Evolutionary conservation across 257 asterid genomes (phyloP).

Genomic region (Ocimum tenuiflorum): DNA sequence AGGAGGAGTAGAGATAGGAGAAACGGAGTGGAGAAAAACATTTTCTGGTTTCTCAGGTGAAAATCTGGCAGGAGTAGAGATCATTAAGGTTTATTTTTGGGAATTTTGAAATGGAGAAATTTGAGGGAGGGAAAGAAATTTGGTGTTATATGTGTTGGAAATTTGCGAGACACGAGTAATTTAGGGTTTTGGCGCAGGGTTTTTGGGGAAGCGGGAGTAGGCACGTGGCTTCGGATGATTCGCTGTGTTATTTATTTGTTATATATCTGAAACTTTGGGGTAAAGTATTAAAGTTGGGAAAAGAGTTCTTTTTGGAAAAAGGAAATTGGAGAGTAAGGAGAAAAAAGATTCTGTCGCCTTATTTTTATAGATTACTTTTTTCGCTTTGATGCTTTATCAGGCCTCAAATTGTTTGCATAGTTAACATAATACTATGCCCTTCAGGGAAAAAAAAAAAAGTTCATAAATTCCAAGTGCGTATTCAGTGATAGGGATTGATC

Average conservation of each 20-base stretch:
- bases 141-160: too few species aligned
- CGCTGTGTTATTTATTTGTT: background rate
- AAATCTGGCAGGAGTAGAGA: slow-evolving; percentile 21
- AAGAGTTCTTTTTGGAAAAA: too few species aligned
- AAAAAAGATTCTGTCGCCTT: background rate
- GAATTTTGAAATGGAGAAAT: background rate
- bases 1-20: too few species aligned
- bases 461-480: too few species aligned
- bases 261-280: background rate
- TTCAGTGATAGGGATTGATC: too few species aligned
- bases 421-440: too few species aligned
- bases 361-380: too few species aligned
- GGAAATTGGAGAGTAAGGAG: background rate
- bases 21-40: slow-evolving; percentile 22
- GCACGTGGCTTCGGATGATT: slow-evolving; percentile 20
- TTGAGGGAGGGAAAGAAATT: background rate
- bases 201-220: slow-evolving; percentile 7
- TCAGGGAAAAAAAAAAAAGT: too few species aligned
- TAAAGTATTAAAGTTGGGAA: too few species aligned
- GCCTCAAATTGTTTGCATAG: background rate
- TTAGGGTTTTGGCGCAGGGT: slow-evolving; percentile 33
- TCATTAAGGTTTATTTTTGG: slow-evolving; percentile 1
- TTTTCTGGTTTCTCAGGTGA: slow-evolving; percentile 33
- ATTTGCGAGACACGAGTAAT: too few species aligned
- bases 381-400: too few species aligned